Percentiles rank a stretch among this genome's conserved stretches.
Conservation (phyloP, 2,329 filamentous ascomycete species). For the Hypoxylon sp. region DNA sequence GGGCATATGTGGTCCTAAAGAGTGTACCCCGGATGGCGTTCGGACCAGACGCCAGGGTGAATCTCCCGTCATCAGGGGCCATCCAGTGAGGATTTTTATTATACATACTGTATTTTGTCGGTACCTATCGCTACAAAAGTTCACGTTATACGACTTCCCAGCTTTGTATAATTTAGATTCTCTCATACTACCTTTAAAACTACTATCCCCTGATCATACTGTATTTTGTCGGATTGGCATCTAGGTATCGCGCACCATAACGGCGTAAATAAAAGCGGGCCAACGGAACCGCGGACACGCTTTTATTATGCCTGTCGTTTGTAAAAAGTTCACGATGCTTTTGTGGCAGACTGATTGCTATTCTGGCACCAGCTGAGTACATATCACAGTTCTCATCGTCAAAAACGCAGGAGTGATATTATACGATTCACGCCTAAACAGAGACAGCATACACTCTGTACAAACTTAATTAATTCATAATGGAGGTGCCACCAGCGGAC, state of each 20-base stretch:
- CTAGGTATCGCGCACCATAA: neutral
- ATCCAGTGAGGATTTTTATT: neutral
- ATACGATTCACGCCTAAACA: neutral
- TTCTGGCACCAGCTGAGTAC: neutral
- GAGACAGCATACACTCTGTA: neutral
- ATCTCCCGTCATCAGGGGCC: neutral
- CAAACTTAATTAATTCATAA: neutral
- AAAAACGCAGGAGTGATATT: neutral
- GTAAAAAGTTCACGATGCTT: neutral
- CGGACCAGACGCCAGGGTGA: neutral
- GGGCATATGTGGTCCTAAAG: neutral
- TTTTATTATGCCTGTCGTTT: neutral
- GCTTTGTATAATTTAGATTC: too few species aligned
- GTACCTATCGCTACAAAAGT: too few species aligned
- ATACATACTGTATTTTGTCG: neutral
- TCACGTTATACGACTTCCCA: too few species aligned
- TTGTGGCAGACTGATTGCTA: neutral
- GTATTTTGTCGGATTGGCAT: neutral
- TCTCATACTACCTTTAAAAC: too few species aligned
- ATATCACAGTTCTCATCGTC: too few species aligned
- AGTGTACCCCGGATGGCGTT: neutral
- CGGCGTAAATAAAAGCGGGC: neutral
- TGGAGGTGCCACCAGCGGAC: neutral
- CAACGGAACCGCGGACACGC: neutral
- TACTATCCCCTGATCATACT: too few species aligned